Percentiles rank a stretch among this genome's conserved stretches.
Conservation (phyloP, 257 asterid genomes). For the Rauvolfia tetraphylla region DNA sequence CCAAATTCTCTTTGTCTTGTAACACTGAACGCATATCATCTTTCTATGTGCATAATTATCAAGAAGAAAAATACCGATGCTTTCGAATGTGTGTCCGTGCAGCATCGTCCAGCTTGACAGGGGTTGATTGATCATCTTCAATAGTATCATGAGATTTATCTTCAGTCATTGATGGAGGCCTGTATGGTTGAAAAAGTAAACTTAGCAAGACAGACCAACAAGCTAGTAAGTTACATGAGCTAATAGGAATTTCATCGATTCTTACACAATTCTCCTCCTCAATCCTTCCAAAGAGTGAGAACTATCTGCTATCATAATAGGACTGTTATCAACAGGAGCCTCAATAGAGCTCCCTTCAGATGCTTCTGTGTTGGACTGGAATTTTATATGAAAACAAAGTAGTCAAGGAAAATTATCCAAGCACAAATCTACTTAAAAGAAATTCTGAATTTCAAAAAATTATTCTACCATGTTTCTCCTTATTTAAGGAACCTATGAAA, state of each 20-base stretch:
- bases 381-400: conserved; percentile 16
- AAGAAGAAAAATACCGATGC: conserved; percentile 56
- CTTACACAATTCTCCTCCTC: conserved; percentile 77
- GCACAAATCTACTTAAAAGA: not conserved
- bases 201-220: conserved; percentile 13
- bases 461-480: not conserved
- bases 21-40: not conserved
- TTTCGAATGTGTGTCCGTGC: conserved; percentile 76
- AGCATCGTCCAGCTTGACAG: conserved; percentile 79
- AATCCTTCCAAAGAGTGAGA: conserved; percentile 55
- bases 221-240: not conserved
- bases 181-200: conserved; percentile 32
- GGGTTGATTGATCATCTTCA: conserved; percentile 37
- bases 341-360: conserved; percentile 41
- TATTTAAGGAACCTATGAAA: not conserved
- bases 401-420: conserved; percentile 10
- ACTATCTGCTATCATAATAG: conserved; percentile 42
- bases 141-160: conserved; percentile 35
- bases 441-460: not conserved
- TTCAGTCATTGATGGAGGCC: conserved; percentile 43
- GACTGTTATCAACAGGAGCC: conserved; percentile 37
- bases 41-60: not conserved
- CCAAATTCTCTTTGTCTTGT: not conserved
- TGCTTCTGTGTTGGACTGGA: conserved; percentile 43
- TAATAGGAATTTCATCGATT: conserved; percentile 12